These are phyloP conservation scores for Trichoderma arundinaceum DNA, from an alignment of 2,329 filamentous ascomycete species.

Conservation along the genomic window DNA sequence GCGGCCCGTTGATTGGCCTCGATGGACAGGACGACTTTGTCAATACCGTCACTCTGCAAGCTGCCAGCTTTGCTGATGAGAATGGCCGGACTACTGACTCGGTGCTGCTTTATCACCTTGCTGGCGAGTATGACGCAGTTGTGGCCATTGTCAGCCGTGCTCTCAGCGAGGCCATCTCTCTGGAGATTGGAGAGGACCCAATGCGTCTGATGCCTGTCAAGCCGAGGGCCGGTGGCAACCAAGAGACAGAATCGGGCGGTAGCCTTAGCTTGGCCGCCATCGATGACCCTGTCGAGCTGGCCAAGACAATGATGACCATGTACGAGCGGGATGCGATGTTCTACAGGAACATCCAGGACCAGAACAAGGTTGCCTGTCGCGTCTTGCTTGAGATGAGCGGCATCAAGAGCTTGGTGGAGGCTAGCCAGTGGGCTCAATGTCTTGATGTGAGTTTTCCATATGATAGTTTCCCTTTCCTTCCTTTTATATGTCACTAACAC, in stretches of 20 bases:
- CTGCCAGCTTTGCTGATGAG: constrained; percentile 90
- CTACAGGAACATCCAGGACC: constrained; percentile 61
- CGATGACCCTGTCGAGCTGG: constrained; percentile 65
- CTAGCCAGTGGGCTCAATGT: constrained; percentile 61
- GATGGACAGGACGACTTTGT: constrained; percentile 83
- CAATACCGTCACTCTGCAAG: constrained; percentile 88
- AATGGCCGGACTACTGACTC: constrained; percentile 93
- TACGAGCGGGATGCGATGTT: constrained; percentile 67
- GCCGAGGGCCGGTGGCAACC: constrained; percentile 61
- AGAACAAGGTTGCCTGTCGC: constrained; percentile 62
- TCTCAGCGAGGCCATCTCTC: constrained; percentile 84
- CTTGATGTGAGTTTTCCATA: constrained; percentile 58
- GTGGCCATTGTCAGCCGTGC: constrained; percentile 87
- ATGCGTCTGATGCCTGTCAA: constrained; percentile 80
- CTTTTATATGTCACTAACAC: constrained; percentile 14
- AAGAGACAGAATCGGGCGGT: constrained; percentile 51
- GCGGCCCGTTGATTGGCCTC: constrained; percentile 79
- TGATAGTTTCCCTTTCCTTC: not conserved
- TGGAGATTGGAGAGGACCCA: constrained; percentile 82
- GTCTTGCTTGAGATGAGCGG: constrained; percentile 65
- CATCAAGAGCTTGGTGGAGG: constrained; percentile 63
- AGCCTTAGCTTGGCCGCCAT: constrained; percentile 66
- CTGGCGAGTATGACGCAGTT: constrained; percentile 95
- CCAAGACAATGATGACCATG: constrained; percentile 66
- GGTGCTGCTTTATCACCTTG: constrained; percentile 91